phyloP scores from a whole-genome alignment of 2,329 filamentous ascomycete genomes.

The Arthrobotrys iridis region DNA sequence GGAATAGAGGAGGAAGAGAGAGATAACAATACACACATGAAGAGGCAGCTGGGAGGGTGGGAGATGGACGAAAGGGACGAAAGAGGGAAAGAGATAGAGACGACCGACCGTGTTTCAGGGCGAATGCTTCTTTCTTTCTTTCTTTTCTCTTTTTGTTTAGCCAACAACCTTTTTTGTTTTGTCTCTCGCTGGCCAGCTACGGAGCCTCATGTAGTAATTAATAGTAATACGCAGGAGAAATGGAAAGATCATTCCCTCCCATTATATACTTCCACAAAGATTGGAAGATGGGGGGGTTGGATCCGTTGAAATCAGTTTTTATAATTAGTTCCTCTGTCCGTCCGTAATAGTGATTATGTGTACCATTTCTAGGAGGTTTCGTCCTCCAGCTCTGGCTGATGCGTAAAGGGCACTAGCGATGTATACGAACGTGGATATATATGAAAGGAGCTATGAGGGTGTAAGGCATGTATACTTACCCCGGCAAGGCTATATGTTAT shows the following conservation, averaged over 20 bases:
- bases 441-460: no score
- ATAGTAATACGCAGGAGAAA: conserved; percentile 46
- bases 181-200: conserved; percentile 27
- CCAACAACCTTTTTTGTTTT: conserved; percentile 1
- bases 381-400: no score
- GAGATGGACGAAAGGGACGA: neutral
- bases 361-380: no score
- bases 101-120: neutral
- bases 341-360: neutral
- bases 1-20: neutral
- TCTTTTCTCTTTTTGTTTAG: neutral
- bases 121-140: neutral
- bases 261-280: conserved; percentile 7
- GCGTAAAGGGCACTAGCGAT: no score
- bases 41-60: neutral
- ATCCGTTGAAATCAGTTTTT: conserved; percentile 22
- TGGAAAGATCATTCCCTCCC: conserved; percentile 17
- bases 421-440: no score
- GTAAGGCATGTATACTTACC: no score
- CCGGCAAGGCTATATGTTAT: no score
- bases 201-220: conserved; percentile 36
- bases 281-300: conserved; percentile 15
- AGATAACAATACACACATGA: conserved; percentile 42
- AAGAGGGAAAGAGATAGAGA: neutral
- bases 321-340: neutral